phyloP scores from a whole-genome alignment of 352 stramenopile species.

The Globisporangium nodosum region DNA sequence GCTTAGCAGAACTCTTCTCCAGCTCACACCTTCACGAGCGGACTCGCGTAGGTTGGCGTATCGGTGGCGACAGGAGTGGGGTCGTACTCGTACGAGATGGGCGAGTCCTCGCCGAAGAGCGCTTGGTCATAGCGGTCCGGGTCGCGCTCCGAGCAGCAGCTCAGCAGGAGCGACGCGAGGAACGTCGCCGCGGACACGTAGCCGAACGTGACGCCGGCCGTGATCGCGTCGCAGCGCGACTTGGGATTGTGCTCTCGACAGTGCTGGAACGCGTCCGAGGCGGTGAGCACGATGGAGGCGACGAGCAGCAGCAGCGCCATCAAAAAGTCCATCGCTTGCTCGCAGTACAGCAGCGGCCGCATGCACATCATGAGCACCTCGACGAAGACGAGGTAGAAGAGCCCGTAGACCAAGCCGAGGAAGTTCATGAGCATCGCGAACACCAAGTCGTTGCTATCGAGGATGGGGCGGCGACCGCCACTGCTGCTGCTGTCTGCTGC shows the following conservation, averaged over 20 bases:
- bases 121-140: slow-evolving; percentile 9
- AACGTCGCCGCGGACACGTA: slow-evolving; percentile 9
- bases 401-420: slow-evolving; percentile 12
- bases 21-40: slow-evolving; percentile 8
- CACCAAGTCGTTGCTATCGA: slow-evolving; percentile 9
- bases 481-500: neutral
- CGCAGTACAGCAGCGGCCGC: slow-evolving; percentile 13
- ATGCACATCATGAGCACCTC: slow-evolving; percentile 13
- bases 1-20: neutral
- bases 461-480: neutral
- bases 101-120: slow-evolving; percentile 12
- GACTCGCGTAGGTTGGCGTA: neutral
- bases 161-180: slow-evolving; percentile 7
- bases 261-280: slow-evolving; percentile 3
- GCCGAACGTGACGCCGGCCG: slow-evolving; percentile 3
- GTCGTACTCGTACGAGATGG: slow-evolving; percentile 13
- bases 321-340: slow-evolving; percentile 12
- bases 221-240: slow-evolving; percentile 5
- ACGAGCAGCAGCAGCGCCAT: slow-evolving; percentile 12
- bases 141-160: slow-evolving; percentile 5
- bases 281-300: slow-evolving; percentile 12
- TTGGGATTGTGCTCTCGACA: slow-evolving; percentile 5
- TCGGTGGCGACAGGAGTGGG: slow-evolving; percentile 7
- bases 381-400: slow-evolving; percentile 16
- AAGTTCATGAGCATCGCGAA: slow-evolving; percentile 14